A percentile compares a stretch with the other conserved stretches of the same genome.
These are phyloP conservation scores for Lentinula guzmanii DNA, from an alignment of 768 basidiomycete species.

Conservation along the genomic window DNA sequence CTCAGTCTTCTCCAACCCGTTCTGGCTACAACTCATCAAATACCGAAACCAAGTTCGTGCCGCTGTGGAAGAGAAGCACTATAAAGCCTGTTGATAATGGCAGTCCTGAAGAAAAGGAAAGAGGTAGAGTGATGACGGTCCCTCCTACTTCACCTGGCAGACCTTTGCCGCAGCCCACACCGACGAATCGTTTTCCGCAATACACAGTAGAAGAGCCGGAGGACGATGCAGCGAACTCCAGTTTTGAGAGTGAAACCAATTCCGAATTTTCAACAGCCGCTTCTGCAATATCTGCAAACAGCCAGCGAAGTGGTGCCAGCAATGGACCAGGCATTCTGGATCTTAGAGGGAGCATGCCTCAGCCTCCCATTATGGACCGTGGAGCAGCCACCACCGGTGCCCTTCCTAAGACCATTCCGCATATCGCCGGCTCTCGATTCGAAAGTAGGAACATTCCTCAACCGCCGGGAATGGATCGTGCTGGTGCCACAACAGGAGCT, in stretches of 20 bases:
- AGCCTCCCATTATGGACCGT: background rate
- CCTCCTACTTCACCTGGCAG: background rate
- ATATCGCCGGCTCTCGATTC: background rate
- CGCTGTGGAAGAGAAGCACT: constrained; percentile 2
- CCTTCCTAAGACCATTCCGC: background rate
- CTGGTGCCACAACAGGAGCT: background rate
- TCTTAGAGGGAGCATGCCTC: background rate
- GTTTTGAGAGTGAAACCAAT: background rate
- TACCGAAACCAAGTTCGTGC: background rate
- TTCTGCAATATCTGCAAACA: background rate
- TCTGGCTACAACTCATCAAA: background rate
- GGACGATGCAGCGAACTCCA: background rate
- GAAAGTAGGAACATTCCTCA: background rate
- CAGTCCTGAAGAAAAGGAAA: background rate
- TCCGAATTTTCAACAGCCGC: background rate
- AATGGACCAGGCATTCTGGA: background rate
- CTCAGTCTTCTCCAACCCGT: background rate
- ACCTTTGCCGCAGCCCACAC: background rate
- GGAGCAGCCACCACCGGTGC: background rate
- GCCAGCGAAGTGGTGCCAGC: background rate
- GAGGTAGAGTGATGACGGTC: background rate
- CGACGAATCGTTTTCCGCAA: background rate
- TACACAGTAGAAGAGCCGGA: constrained; percentile 2
- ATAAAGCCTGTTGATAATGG: background rate
- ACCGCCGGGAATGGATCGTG: background rate